These are phyloP conservation scores for Peterozyma xylosa DNA, from an alignment of 805 yeast species.

Conservation along the genomic window DNA sequence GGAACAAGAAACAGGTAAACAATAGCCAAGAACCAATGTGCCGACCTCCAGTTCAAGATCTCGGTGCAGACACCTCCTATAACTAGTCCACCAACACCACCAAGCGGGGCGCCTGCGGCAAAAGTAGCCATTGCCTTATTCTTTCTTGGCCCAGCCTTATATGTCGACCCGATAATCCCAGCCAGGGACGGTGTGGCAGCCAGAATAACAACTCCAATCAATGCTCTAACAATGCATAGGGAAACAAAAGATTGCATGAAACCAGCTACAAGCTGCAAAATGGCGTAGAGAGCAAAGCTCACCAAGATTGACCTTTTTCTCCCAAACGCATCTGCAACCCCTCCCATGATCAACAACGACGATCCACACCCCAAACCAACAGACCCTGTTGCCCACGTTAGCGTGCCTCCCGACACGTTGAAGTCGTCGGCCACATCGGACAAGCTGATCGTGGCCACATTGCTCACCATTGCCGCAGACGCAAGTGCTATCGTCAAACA, in stretches of 20 bases:
- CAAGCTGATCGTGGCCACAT: conserved; percentile 28
- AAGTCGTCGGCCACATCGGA: conserved; percentile 27
- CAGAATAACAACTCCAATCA: conserved; percentile 35
- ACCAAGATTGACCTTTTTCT: conserved; percentile 29
- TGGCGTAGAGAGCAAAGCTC: conserved; percentile 24
- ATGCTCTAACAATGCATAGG: conserved; percentile 32
- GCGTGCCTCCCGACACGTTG: conserved; percentile 27
- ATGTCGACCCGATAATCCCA: conserved; percentile 35
- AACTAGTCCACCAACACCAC: conserved; percentile 34
- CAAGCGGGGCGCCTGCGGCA: conserved; percentile 40
- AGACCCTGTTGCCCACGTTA: conserved; percentile 36
- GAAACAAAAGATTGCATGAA: conserved; percentile 28
- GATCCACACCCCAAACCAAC: conserved; percentile 35
- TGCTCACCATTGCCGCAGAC: conserved; percentile 28
- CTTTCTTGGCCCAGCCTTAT: conserved; percentile 29
- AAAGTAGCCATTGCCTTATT: conserved; percentile 35
- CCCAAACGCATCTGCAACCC: conserved; percentile 41
- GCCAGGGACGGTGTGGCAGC: conserved; percentile 41
- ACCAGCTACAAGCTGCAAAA: conserved; percentile 26
- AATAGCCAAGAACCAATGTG: conserved; percentile 32
- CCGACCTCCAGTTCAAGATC: conserved; percentile 32
- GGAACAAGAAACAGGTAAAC: conserved; percentile 19
- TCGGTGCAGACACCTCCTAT: conserved; percentile 36
- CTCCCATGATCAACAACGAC: conserved; percentile 34
- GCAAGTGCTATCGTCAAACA: conserved; percentile 31